Evolutionary conservation across 2,329 filamentous ascomycete species (phyloP), one percentile per base, ranked within the genome.

Genomic region (Juglanconis sp.): DNA sequence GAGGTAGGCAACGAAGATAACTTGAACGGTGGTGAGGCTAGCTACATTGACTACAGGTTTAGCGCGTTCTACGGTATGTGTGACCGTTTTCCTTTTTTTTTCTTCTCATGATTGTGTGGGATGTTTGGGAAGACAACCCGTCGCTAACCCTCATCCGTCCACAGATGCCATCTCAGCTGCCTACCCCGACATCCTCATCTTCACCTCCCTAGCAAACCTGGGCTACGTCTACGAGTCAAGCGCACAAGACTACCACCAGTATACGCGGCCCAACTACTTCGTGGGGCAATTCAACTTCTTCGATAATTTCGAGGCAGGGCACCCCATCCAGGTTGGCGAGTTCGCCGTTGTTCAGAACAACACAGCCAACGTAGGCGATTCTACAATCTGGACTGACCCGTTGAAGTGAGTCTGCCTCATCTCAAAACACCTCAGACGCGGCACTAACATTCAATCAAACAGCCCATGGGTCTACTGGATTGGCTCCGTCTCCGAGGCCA

Each of bases 1-100:
- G 82, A 83, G 66, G 72, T 83, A 47, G 79, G 80, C 60, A 84
- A 85, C 63, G 82, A 85, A 67, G 81, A 85, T 63, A 74, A 77
- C 63, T 69, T 82, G 10, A 75, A 71, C 61, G 68, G 68, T 6
- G 79, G 78, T 42, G 68, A 70, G 36, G 60, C 68, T 2, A 68
- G 74, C 46, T 70, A 70, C n/a, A 65, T 68, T 4, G 70, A 70
- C 51, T 73, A 72, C 53, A 76, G 81, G 5, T 84, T 82, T 67
- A 64, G 69, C 3, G 69, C 70, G 17, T 81, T 84, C 66, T 77
- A 82, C 65, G 67, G 55, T 50, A 35, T 80, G 35, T 30, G 15
- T 47, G 24, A 24, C 24, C 24, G 24, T 24, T 24, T 24, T 24
- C 24, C 24, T 24, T 24, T n/a, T 4, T 9, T 46, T 4, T 4